Evolutionary conservation across 1,284 basidiomycete species (phyloP).

Genomic region (Psilocybe mexicana): DNA sequence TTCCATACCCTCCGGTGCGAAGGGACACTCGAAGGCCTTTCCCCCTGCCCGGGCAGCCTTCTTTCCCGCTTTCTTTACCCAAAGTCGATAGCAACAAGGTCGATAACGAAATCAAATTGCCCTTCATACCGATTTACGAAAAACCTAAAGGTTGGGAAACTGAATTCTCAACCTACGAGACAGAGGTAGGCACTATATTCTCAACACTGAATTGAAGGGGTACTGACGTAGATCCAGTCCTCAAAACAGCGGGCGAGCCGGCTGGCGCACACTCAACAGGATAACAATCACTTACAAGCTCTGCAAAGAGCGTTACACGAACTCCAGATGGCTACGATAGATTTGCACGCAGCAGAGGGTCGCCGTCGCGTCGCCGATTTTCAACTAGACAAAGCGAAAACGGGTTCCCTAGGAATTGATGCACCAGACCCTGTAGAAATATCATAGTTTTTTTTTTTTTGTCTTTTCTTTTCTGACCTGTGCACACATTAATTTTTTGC

Average conservation of each 20-base stretch:
- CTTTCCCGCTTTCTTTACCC: slow-evolving; percentile 14
- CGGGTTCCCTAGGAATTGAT: slow-evolving; percentile 60
- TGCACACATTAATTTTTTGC: neutral
- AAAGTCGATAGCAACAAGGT: neutral
- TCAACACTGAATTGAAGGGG: neutral
- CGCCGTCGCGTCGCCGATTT: slow-evolving; percentile 54
- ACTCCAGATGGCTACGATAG: slow-evolving; percentile 56
- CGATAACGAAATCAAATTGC: slow-evolving; percentile 3
- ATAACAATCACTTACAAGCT: slow-evolving; percentile 41
- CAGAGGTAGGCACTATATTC: slow-evolving; percentile 24
- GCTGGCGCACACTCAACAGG: slow-evolving; percentile 40
- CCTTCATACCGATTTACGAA: slow-evolving; percentile 16
- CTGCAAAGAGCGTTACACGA: slow-evolving; percentile 58
- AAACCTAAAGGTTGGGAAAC: neutral
- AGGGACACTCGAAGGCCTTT: slow-evolving; percentile 18
- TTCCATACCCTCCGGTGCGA: slow-evolving; percentile 23
- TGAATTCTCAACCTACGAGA: slow-evolving; percentile 22
- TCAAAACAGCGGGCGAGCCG: slow-evolving; percentile 34
- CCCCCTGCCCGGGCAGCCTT: slow-evolving; percentile 4
- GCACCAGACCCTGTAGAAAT: slow-evolving; percentile 15
- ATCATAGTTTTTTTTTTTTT: neutral
- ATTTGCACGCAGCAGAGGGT: slow-evolving; percentile 56
- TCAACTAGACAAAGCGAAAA: slow-evolving; percentile 62
- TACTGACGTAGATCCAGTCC: slow-evolving; percentile 4
- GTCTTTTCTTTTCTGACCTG: no score